phyloP scores from a whole-genome alignment of 169 alveolate species.

The Cryptosporidium muris region DNA sequence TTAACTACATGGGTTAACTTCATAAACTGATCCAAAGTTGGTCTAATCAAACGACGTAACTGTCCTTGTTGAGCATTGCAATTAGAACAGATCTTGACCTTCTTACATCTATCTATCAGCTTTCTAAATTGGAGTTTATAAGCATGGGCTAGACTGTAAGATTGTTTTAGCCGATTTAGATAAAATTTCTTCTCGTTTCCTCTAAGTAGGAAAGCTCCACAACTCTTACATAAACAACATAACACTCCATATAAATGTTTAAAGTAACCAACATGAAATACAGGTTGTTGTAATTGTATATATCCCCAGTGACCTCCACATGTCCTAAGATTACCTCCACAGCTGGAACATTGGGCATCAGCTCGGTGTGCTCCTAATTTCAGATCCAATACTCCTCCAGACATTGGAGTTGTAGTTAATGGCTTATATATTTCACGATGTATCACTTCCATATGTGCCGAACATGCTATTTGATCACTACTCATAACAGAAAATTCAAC shows the following conservation, averaged over 20 bases:
- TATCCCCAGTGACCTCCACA: slow-evolving; percentile 99
- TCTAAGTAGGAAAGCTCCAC: slow-evolving; percentile 86
- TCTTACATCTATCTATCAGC: slow-evolving; percentile 84
- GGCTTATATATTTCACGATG: slow-evolving; percentile 82
- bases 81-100: slow-evolving; percentile 81
- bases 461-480: slow-evolving; percentile 79
- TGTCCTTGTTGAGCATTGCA: slow-evolving; percentile 87
- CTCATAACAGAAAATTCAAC: slow-evolving; percentile 84
- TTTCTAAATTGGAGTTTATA: slow-evolving; percentile 83
- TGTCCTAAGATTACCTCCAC: slow-evolving; percentile 84
- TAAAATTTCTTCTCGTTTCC: slow-evolving; percentile 78
- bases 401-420: slow-evolving; percentile 79
- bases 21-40: slow-evolving; percentile 87
- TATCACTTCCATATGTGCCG: slow-evolving; percentile 79
- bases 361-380: slow-evolving; percentile 74
- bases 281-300: slow-evolving; percentile 93
- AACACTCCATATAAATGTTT: slow-evolving; percentile 90
- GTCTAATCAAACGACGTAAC: slow-evolving; percentile 82
- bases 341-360: slow-evolving; percentile 86
- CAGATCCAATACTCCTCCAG: slow-evolving; percentile 83
- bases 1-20: slow-evolving; percentile 83
- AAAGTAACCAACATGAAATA: slow-evolving; percentile 97
- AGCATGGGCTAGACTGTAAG: slow-evolving; percentile 80
- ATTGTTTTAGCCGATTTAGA: slow-evolving; percentile 78
- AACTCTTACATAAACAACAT: slow-evolving; percentile 91